These are phyloP conservation scores for Globisporangium spinosum DNA, from an alignment of 352 stramenopile species.

Conservation along the genomic window DNA sequence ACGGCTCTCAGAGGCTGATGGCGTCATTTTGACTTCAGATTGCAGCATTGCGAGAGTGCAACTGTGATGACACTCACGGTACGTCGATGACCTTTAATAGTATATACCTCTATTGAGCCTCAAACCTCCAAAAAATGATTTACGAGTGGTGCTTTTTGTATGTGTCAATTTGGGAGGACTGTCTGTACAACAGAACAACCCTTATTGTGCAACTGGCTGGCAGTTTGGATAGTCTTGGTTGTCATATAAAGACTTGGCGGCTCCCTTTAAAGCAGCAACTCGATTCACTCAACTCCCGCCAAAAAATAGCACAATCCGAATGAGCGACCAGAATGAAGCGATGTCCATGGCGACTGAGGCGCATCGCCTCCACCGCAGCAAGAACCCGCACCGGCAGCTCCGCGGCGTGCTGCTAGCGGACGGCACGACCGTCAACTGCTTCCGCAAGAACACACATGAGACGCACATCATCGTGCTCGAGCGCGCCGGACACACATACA, in stretches of 20 bases:
- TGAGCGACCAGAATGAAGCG: not conserved
- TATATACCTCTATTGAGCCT: no score
- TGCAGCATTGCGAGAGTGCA: no score
- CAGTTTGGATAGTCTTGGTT: not conserved
- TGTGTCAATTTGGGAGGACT: no score
- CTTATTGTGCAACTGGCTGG: not conserved
- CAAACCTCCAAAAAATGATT: no score
- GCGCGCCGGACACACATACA: conserved; percentile 51
- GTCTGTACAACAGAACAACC: not conserved
- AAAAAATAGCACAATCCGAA: not conserved
- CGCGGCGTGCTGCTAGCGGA: conserved; percentile 52
- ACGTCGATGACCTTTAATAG: no score
- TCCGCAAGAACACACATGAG: conserved; percentile 40
- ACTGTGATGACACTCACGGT: no score
- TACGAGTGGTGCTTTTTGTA: no score
- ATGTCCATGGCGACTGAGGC: not conserved
- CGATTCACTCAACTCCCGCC: not conserved
- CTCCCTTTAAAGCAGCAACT: conserved; percentile 3
- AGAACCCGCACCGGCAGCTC: conserved; percentile 7
- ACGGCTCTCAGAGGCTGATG: no score
- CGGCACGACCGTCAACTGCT: conserved; percentile 44
- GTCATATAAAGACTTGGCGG: not conserved
- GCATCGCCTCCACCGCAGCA: not conserved
- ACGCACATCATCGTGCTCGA: conserved; percentile 64
- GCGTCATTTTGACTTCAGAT: no score